These are phyloP conservation scores for Vaccinium myrtillus DNA, from an alignment of 148 eudicot genomes.

Conservation along the genomic window DNA sequence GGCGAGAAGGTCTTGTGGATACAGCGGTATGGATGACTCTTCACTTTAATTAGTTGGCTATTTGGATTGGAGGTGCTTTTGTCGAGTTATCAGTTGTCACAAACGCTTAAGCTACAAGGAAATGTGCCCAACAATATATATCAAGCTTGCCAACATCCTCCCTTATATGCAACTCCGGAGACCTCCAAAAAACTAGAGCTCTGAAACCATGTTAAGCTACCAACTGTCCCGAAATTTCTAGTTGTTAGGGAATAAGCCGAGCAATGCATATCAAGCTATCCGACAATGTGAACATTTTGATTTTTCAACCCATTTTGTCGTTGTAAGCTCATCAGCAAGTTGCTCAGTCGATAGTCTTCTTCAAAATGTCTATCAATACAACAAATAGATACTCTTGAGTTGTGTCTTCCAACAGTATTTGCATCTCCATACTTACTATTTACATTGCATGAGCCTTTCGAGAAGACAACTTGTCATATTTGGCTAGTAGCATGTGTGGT, in stretches of 20 bases:
- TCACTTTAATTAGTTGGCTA: constrained; percentile 7
- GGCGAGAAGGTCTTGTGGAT: constrained; percentile 99
- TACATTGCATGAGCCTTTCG: background rate
- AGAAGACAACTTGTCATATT: background rate
- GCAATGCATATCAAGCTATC: background rate
- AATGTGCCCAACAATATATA: background rate
- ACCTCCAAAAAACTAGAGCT: background rate
- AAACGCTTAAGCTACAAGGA: background rate
- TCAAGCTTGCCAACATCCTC: background rate
- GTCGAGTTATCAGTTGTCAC: background rate
- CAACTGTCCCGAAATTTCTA: background rate
- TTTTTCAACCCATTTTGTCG: background rate
- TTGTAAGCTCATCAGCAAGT: constrained; percentile 5
- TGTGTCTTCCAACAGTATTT: background rate
- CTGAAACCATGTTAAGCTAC: background rate
- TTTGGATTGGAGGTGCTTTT: constrained; percentile 8
- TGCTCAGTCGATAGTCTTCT: background rate
- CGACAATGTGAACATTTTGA: background rate
- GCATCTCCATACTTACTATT: background rate
- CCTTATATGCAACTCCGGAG: background rate
- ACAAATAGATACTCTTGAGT: background rate
- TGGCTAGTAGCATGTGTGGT: background rate
- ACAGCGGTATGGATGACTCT: constrained; percentile 70
- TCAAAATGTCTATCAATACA: background rate
- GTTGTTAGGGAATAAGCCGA: background rate